Evolutionary conservation across 129 eudicot genomes (phyloP), one percentile per base, ranked within the genome.

Genomic region (Lactuca saligna): DNA sequence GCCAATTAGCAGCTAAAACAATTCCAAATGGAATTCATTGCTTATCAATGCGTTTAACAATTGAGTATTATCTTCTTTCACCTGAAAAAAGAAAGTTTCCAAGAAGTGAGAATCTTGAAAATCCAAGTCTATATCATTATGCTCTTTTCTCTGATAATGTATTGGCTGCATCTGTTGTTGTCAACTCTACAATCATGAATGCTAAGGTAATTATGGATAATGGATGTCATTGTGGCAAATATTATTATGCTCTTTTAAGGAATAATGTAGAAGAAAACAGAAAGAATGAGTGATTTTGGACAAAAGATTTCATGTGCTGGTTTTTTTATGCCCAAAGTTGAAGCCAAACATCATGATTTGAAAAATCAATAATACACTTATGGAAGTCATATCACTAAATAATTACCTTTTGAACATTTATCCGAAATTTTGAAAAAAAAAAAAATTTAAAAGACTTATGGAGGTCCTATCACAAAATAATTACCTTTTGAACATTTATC

Each of bases 61-160:
- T 89, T 8, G 99, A 93, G 51, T 93, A 93, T 71, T 79, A 89
- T 63, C 92, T 89, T 70, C 99, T 85, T 65, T 79, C 97, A 31
- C 78, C 71, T 2, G 93, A 89, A 67, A 93, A 89, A 61, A 72
- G 95, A 66, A 83, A 78, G 76, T 89, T 93, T 53, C 95, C 97
- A 29, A 80, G 78, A 63, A 78, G 83, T n/a, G 93, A 93, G 75
- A 93, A 93, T 75, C 82, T 85, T 79, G 90, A 85, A 67, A 83
- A 93, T 70, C 90, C 97, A 17, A 73, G 68, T 57, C 90, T 93
- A 17, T 85, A 84, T 78, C 99, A 93, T 70, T 93, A 93, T 74
- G 97, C 99, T 46, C 88, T 93, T 56, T 93, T 89, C 74, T 93
- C 97, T 61, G 99, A 93, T 77, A 93, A 93, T 69, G 99, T 89